Base-by-base conservation (phyloP, 805 yeast genomes). In the Yarrowia divulgata region DNA sequence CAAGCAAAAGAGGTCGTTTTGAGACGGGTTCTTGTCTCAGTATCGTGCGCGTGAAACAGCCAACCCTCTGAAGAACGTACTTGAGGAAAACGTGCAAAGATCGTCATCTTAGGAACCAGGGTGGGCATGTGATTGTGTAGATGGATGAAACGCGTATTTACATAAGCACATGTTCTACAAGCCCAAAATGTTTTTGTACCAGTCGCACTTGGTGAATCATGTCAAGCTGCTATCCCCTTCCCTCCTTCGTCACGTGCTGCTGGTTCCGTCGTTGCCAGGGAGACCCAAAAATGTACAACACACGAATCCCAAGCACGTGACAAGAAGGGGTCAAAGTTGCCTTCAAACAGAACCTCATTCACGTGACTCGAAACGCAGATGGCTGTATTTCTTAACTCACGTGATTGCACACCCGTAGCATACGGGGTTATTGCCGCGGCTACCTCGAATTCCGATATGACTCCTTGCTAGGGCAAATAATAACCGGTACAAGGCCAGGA, bases 81-180 rank as follows among this genome's bases (percentile, higher is more conserved):
- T 40, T 40, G 43, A 16, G 8, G 43, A 4, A 46, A 46, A 46
- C 50, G 50, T 46, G 50, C 32, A 18, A 43, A 43, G 48, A 43
- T 43, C 48, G 48, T 8, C 48, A 9, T 23, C 8, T 3, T 10
- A 43, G 48, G 48, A 8, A 43, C 45, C 45, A 39, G 48, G 48
- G 48, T n/a, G 48, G 48, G 48, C 48, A 43, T 43, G 23, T 18
- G 48, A 42, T 16, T 42, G 19, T 16, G 19, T 9, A 9, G 18
- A 23, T 23, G 29, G 29, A 23, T n/a, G n/a, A 23, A 23, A 23
- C 29, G 29, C 29, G 29, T 23, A 23, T 23, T 23, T 23, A 23
- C 29, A 4, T 23, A 23, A 23, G 29, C 29, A 23, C 29, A 4
- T 23, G 29, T 23, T 23, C 29, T 23, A 23, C 29, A 23, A 23